Conservation (phyloP, 441 rosid species). For the Adansonia madagascariensis region DNA sequence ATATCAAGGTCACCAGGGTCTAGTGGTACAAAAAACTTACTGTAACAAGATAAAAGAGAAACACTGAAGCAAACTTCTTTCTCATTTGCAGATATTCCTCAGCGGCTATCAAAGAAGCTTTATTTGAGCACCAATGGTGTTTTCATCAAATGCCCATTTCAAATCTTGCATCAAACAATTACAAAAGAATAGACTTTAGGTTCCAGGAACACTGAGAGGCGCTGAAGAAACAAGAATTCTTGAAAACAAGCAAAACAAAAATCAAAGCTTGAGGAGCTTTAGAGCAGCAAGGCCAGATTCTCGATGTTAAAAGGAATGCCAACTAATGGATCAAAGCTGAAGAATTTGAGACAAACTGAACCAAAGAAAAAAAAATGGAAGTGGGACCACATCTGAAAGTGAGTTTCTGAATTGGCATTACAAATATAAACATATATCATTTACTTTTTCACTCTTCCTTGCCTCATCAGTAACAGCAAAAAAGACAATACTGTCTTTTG, state of each 20-base stretch:
- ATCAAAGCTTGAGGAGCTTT: not conserved
- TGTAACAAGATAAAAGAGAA: conserved; percentile 30
- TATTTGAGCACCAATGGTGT: conserved; percentile 34
- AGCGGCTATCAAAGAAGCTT: conserved; percentile 24
- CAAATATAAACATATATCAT: not conserved
- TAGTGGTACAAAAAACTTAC: conserved; percentile 41
- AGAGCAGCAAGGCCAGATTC: not conserved
- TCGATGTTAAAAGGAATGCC: not conserved
- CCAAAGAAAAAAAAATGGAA: too few species aligned
- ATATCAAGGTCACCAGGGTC: conserved; percentile 56
- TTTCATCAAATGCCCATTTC: conserved; percentile 33
- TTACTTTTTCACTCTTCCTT: not conserved
- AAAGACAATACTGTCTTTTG: conserved; percentile 19
- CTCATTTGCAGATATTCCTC: conserved; percentile 47
- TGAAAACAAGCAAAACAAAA: not conserved
- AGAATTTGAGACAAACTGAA: not conserved
- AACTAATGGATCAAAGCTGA: not conserved
- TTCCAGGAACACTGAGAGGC: conserved; percentile 4
- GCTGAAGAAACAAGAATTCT: not conserved
- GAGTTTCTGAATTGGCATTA: conserved; percentile 13
- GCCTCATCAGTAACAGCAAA: conserved; percentile 10
- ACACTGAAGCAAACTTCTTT: conserved; percentile 32
- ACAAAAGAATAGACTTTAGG: conserved; percentile 20
- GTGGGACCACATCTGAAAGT: too few species aligned
- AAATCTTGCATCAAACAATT: conserved; percentile 30